Percentiles rank a stretch among this genome's conserved stretches.
Conservation (phyloP, 331 rosid species). For the Acacia concinna region DNA sequence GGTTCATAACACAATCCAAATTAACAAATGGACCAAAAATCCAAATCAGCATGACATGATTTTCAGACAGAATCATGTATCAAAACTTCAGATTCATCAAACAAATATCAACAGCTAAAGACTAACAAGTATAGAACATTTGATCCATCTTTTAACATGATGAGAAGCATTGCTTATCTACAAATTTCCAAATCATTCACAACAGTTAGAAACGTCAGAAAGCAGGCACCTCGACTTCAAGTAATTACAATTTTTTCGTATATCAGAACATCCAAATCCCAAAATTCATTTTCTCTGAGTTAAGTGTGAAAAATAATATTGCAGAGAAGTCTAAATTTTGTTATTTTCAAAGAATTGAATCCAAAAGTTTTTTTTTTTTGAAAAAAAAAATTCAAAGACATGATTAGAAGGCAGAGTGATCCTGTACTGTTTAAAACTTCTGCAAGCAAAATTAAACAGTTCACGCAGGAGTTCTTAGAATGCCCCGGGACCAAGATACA, state of each 20-base stretch:
- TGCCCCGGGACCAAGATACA: not conserved
- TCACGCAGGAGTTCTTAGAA: not conserved
- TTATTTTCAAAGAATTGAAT: not conserved
- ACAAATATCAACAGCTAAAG: not conserved
- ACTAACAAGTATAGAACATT: not conserved
- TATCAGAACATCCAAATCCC: not conserved
- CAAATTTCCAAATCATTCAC: not conserved
- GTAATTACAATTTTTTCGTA: not conserved
- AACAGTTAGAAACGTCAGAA: not conserved
- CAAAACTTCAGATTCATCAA: not conserved
- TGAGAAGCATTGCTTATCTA: constrained; percentile 2
- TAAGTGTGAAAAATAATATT: not conserved
- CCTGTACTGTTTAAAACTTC: not conserved
- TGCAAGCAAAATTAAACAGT: not conserved
- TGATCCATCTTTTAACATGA: not conserved
- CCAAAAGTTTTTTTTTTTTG: not conserved
- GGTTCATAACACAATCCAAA: not conserved
- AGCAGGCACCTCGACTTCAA: not conserved
- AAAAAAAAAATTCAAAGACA: too few species aligned
- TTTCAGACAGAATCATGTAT: not conserved
- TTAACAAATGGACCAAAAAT: not conserved
- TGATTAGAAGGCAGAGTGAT: not conserved
- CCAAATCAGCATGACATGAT: not conserved
- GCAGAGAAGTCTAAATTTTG: not conserved
- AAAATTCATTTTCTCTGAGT: not conserved